A percentile compares a stretch with the other conserved stretches of the same genome.
Conservation (phyloP, 768 basidiomycete species). For the Amylocystis lapponica region DNA sequence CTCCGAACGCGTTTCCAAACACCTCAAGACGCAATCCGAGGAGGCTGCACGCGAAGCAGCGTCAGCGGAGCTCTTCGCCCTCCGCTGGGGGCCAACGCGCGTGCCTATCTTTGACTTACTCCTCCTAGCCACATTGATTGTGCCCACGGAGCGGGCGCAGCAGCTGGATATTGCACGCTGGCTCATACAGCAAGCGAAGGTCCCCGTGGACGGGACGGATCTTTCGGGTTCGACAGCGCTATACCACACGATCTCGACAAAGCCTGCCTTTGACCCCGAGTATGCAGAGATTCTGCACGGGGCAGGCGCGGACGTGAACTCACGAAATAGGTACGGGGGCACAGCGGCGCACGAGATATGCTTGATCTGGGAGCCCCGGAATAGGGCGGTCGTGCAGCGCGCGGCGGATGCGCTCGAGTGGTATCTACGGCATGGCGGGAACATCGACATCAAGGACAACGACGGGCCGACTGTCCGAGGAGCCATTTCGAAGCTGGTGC, state of each 20-base stretch:
- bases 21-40: neutral
- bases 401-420: constrained; percentile 29
- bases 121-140: constrained; percentile 25
- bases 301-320: constrained; percentile 37
- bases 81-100: constrained; percentile 37
- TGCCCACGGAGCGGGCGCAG: constrained; percentile 12
- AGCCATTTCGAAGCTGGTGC: neutral
- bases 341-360: constrained; percentile 35
- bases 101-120: constrained; percentile 36
- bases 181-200: constrained; percentile 27
- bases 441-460: constrained; percentile 27
- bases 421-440: constrained; percentile 40
- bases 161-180: constrained; percentile 30
- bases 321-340: constrained; percentile 35
- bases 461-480: constrained; percentile 30
- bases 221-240: constrained; percentile 37
- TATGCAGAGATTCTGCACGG: constrained; percentile 37
- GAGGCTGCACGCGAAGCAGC: constrained; percentile 16
- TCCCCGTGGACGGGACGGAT: constrained; percentile 34
- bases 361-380: constrained; percentile 22
- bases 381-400: constrained; percentile 15
- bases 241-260: constrained; percentile 35
- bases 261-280: constrained; percentile 35
- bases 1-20: constrained; percentile 13
- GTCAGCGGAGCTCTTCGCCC: constrained; percentile 24